Base-by-base conservation (phyloP, 2,329 filamentous ascomycete genomes). In the Achaetomium macrosporum region DNA sequence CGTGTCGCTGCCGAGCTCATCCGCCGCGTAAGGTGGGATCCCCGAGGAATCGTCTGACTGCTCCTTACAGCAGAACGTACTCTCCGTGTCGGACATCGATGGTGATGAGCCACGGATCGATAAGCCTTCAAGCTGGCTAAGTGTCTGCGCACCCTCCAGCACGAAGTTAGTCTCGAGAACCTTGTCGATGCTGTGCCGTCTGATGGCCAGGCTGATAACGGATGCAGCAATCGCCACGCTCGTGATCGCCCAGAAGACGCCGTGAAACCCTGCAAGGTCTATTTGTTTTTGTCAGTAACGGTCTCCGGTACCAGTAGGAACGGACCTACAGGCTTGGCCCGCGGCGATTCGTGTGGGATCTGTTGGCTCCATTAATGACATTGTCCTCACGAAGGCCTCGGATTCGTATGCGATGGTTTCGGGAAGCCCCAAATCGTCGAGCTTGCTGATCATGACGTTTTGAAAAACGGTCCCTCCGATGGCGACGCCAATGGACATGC, bases 381-480 rank as follows among this genome's bases (percentile, higher is more conserved):
- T 57, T 19, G 47, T 39, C 9, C 43, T 29, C 36, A 66, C 60
- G 33, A 61, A 65, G 4, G 58, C 61, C 55, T 67, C 65, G 11
- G 65, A 60, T 16, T 66, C 53, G 36, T 61, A 57, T 10, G 64
- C 62, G 47, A 71, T 69, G 11, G 57, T 53, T 11, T 59, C 56
- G 0, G 67, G 64, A 7, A 70, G 50, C 0, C 63, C 65, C 11
- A 66, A 53, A 54, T 59, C 61, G 10, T 54, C 43, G 2, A 71
- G 64, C 59, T 69, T 68, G 47, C 58, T 50, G 29, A 58, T 56
- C 69, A 70, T 70, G 44, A 69, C 60, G 57, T 73, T 73, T 47
- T 73, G 71, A 61, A 73, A 73, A 8, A 68, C 63, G 20, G 71
- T 69, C 11, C 69, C 69, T 39, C 70, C 66, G 33, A 74, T 61